A percentile compares a stretch with the other conserved stretches of the same genome.
These are phyloP conservation scores for Daldinia childiae DNA, from an alignment of 495 filamentous ascomycete genomes.

Conservation along the genomic window DNA sequence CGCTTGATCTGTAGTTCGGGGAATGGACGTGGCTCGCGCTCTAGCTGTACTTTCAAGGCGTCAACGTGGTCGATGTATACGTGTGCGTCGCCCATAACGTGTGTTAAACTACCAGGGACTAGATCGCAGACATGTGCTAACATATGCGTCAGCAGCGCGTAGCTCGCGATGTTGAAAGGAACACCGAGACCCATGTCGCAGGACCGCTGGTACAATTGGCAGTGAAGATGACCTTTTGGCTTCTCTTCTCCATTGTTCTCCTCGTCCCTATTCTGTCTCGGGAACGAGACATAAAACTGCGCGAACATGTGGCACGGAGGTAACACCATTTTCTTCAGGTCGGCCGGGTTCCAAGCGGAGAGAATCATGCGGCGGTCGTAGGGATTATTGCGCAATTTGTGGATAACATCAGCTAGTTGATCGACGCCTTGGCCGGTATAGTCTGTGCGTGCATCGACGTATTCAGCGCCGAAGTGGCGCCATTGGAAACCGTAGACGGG, in stretches of 20 bases:
- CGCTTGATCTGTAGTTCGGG: constrained; percentile 76
- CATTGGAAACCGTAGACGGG: constrained; percentile 99
- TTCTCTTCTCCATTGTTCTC: constrained; percentile 43
- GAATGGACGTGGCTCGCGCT: constrained; percentile 81
- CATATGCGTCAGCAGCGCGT: constrained; percentile 93
- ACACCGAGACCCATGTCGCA: constrained; percentile 98
- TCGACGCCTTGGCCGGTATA: constrained; percentile 91
- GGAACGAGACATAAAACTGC: constrained; percentile 94
- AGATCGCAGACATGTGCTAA: constrained; percentile 86
- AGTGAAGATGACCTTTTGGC: constrained; percentile 74
- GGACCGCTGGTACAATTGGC: constrained; percentile 89
- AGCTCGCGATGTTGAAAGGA: constrained; percentile 96
- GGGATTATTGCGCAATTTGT: constrained; percentile 81
- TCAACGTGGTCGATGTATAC: constrained; percentile 94
- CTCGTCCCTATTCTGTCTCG: constrained; percentile 50
- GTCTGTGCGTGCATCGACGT: constrained; percentile 79
- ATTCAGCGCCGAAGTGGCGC: constrained; percentile 96
- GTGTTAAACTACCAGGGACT: constrained; percentile 82
- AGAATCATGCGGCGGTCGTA: constrained; percentile 91
- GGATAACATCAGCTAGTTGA: constrained; percentile 85
- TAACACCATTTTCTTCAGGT: constrained; percentile 88
- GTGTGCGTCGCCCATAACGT: constrained; percentile 96
- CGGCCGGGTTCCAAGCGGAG: constrained; percentile 90
- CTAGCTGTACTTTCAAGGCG: constrained; percentile 80
- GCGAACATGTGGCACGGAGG: constrained; percentile 99